phyloP scores from a whole-genome alignment of 768 basidiomycete genomes.

The Dacryopinax spathularia region DNA sequence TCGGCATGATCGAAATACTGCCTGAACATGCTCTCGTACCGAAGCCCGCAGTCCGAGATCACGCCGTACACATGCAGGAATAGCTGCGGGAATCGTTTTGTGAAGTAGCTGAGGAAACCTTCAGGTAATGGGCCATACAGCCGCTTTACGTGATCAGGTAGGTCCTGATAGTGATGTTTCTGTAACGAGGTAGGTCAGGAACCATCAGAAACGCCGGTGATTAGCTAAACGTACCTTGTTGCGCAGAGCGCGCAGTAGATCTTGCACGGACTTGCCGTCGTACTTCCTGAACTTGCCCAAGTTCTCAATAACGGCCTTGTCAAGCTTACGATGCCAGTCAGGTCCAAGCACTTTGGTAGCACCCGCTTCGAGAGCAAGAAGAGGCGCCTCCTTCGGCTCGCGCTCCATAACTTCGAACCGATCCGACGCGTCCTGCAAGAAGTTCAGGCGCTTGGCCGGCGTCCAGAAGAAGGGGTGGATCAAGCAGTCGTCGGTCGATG shows the following conservation, averaged over 20 bases:
- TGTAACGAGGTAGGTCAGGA: slow-evolving; percentile 23
- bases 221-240: slow-evolving; percentile 59
- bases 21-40: slow-evolving; percentile 80
- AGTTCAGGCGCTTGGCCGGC: slow-evolving; percentile 63
- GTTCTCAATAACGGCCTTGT: slow-evolving; percentile 84
- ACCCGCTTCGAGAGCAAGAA: slow-evolving; percentile 59
- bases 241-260: slow-evolving; percentile 78
- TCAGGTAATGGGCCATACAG: slow-evolving; percentile 83
- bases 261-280: slow-evolving; percentile 79
- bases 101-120: slow-evolving; percentile 87
- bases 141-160: slow-evolving; percentile 80
- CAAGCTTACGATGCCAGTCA: slow-evolving; percentile 80
- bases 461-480: slow-evolving; percentile 98
- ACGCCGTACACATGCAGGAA: slow-evolving; percentile 89
- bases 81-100: slow-evolving; percentile 74
- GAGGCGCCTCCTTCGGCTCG: slow-evolving; percentile 66
- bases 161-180: slow-evolving; percentile 98
- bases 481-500: slow-evolving; percentile 74
- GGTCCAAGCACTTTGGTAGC: slow-evolving; percentile 63
- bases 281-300: slow-evolving; percentile 97
- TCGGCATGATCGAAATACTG: slow-evolving; percentile 60
- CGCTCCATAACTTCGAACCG: slow-evolving; percentile 96
- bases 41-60: slow-evolving; percentile 53
- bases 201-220: background rate
- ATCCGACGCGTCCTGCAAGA: slow-evolving; percentile 96